Base-by-base conservation (phyloP, 2,329 filamentous ascomycete species). In the Exophiala alcalophila region DNA sequence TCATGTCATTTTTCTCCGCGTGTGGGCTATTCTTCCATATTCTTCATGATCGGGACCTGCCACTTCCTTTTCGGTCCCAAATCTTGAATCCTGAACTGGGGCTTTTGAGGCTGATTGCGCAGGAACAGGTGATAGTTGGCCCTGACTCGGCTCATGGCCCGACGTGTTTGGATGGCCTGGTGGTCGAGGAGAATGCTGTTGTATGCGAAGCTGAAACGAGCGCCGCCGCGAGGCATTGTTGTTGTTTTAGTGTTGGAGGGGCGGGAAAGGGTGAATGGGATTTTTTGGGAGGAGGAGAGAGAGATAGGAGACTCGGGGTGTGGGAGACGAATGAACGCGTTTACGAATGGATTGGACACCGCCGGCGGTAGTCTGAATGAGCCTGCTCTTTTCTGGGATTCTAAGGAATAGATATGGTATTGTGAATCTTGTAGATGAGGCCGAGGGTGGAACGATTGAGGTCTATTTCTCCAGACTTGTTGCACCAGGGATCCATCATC, bases 111-210 rank as follows among this genome's bases (percentile, higher is more conserved):
- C 44, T 55, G 54, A 28, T 57, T 57, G 5, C 45, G 42, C 7
- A 57, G 48, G 38, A 57, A 57, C 10, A 57, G 50, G 31, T 57
- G 54, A 26, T 55, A 55, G 16, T 51, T 54, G 8, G 46, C 49
- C 26, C 46, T 49, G 15, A 57, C 40, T 20, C 50, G 32, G 28
- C 47, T 51, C 31, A 57, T 26, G 11, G 54, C 50, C 21, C 40
- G 36, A 5, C 49, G 41, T 1, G 54, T 57, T 26, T 53, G 52
- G 20, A 47, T 47, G 18, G 49, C 49, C 27, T 40, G 43, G 37
- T 57, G 47, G 28, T 54, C 52, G 20, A 57, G 52, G 24, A 52
- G 15, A 12, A 57, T 56, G 30, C 51, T 53, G 36, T 46, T 50
- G 47, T 54, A 53, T 12, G 45, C 34, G 38, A 55, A 55, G 28